Evolutionary conservation across 345 rosid species (phyloP).

Genomic region (Theobroma cacao): DNA sequence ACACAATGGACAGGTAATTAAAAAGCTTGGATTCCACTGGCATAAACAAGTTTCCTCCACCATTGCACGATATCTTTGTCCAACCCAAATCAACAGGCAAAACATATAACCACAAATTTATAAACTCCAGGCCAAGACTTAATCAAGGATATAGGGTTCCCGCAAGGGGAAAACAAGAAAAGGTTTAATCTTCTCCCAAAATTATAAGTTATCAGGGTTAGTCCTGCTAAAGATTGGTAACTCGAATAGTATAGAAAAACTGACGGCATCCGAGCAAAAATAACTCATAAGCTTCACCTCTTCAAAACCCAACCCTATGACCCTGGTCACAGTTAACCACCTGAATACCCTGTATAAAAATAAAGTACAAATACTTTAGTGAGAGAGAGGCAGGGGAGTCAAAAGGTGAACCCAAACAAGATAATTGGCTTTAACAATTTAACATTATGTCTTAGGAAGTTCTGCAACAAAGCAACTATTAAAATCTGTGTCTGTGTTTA

Average conservation of each 20-base stretch:
- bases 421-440: not conserved
- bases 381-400: not conserved
- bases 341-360: constrained; percentile 19
- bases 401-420: not conserved
- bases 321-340: constrained; percentile 1
- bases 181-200: not conserved
- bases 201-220: constrained; percentile 21
- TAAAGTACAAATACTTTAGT: not conserved
- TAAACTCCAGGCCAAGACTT: constrained; percentile 3
- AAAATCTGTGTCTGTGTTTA: not conserved
- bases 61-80: not conserved
- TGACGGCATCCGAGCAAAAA: constrained; percentile 17
- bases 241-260: constrained; percentile 11
- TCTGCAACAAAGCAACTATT: not conserved
- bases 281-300: constrained; percentile 5
- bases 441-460: not conserved
- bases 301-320: not conserved
- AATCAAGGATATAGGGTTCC: not conserved
- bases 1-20: not conserved
- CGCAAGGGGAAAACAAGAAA: not conserved
- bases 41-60: not conserved
- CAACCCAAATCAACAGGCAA: constrained; percentile 1
- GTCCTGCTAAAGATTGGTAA: constrained; percentile 14
- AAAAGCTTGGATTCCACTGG: not conserved
- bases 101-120: not conserved